These are phyloP conservation scores for Platanthera zijinensis DNA, from an alignment of 106 monocot species.

Conservation along the genomic window DNA sequence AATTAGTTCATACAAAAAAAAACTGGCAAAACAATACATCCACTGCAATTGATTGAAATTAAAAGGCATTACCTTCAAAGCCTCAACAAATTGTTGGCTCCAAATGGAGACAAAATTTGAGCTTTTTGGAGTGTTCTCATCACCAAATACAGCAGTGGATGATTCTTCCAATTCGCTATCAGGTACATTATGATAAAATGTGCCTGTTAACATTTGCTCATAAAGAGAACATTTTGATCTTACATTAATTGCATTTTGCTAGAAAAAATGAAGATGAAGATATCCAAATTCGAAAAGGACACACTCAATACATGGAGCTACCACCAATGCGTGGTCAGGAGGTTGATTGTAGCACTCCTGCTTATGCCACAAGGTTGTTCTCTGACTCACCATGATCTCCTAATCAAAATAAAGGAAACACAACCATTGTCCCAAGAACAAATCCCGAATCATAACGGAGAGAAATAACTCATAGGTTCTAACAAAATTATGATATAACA, in stretches of 20 bases:
- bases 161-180: constrained; percentile 29
- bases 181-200: constrained; percentile 34
- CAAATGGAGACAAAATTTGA: constrained; percentile 24
- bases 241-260: background rate
- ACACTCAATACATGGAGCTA: background rate
- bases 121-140: constrained; percentile 12
- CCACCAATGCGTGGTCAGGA: too few species aligned
- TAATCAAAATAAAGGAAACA: too few species aligned
- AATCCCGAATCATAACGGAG: too few species aligned
- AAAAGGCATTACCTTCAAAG: constrained; percentile 26
- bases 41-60: background rate
- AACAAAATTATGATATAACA: too few species aligned
- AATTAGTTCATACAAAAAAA: too few species aligned
- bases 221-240: too few species aligned
- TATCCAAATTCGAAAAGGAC: background rate
- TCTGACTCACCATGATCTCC: too few species aligned
- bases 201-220: constrained; percentile 16
- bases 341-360: too few species aligned
- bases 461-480: too few species aligned
- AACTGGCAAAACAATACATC: too few species aligned
- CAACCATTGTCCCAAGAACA: too few species aligned
- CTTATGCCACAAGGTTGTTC: too few species aligned
- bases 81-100: constrained; percentile 56
- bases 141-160: constrained; percentile 2
- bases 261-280: background rate